Evolutionary conservation across 306 rosid species (phyloP).

Genomic region (Mucuna pruriens): DNA sequence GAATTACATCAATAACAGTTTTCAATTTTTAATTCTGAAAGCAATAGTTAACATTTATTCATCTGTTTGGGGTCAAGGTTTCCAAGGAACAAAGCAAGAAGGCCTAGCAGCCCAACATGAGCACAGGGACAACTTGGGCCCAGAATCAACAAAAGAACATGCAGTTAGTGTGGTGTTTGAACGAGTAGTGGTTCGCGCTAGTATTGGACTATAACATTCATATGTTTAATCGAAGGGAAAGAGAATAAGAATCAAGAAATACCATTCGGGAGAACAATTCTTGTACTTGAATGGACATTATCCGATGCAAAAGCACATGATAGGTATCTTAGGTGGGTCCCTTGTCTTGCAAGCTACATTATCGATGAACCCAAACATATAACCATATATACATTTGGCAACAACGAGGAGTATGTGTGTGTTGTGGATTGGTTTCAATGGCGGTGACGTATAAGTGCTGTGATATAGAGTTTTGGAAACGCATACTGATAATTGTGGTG

Average conservation of each 20-base stretch:
- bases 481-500: conserved; percentile 46
- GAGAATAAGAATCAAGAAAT: conserved; percentile 1
- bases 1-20: too few species aligned
- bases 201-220: neutral
- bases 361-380: conserved; percentile 20
- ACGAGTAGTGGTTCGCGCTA: neutral
- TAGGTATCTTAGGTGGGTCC: neutral
- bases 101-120: neutral
- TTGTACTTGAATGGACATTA: neutral
- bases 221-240: neutral
- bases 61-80: too few species aligned
- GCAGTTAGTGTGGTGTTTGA: too few species aligned
- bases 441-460: conserved; percentile 69
- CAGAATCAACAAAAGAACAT: too few species aligned
- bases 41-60: too few species aligned
- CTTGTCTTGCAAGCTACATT: neutral
- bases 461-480: conserved; percentile 57
- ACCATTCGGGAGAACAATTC: neutral
- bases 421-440: conserved; percentile 45
- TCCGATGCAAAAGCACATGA: neutral
- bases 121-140: neutral
- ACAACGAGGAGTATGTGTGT: neutral
- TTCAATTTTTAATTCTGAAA: too few species aligned
- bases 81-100: too few species aligned
- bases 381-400: neutral